Evolutionary conservation across 2,329 filamentous ascomycete species (phyloP).

Genomic region (Arthrinium puccinioides): DNA sequence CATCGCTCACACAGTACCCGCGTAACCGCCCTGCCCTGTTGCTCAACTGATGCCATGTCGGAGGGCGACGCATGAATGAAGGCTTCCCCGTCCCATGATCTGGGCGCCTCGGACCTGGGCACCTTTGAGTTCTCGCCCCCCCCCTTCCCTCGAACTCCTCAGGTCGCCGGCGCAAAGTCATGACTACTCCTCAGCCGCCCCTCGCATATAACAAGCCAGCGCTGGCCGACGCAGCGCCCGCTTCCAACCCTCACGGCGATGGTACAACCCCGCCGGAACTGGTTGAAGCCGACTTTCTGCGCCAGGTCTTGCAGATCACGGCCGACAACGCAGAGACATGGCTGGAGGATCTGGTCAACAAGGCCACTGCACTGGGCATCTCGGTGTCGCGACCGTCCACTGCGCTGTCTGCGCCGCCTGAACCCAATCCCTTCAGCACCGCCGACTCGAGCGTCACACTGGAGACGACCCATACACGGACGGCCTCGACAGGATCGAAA

Average conservation of each 20-base stretch:
- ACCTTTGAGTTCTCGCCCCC: too few species aligned
- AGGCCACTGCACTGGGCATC: slow-evolving; percentile 29
- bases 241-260: neutral
- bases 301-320: slow-evolving; percentile 18
- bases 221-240: slow-evolving; percentile 1
- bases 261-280: slow-evolving; percentile 17
- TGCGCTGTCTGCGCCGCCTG: slow-evolving; percentile 19
- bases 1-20: too few species aligned
- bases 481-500: slow-evolving; percentile 33
- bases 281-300: slow-evolving; percentile 18
- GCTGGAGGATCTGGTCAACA: slow-evolving; percentile 23
- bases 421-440: slow-evolving; percentile 26
- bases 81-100: too few species aligned
- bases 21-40: too few species aligned
- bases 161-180: too few species aligned
- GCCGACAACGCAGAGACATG: slow-evolving; percentile 14
- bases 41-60: too few species aligned
- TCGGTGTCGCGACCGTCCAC: slow-evolving; percentile 18
- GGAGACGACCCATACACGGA: slow-evolving; percentile 33
- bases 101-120: too few species aligned
- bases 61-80: too few species aligned
- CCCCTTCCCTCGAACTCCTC: too few species aligned
- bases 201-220: too few species aligned
- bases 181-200: too few species aligned
- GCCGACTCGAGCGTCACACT: slow-evolving; percentile 35